Percentiles rank a stretch among this genome's conserved stretches.
phyloP scores from a whole-genome alignment of 164 flowering plant species.

The Umbilicus rupestris region DNA sequence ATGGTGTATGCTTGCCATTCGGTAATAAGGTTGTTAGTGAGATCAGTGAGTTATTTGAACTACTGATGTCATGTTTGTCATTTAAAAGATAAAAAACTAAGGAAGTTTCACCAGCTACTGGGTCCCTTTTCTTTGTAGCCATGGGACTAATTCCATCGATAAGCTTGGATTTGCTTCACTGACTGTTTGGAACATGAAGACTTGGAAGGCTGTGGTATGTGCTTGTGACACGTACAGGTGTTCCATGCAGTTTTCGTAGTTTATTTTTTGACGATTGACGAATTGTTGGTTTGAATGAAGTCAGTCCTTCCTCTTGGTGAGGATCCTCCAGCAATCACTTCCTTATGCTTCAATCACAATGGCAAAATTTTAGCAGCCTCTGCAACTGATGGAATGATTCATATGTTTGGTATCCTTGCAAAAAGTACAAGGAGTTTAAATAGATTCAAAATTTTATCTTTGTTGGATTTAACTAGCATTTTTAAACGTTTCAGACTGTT shows the following conservation, averaged over 20 bases:
- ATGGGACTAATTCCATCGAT: conserved; percentile 37
- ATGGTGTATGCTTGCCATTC: not conserved
- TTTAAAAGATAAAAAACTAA: not conserved
- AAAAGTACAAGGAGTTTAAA: not conserved
- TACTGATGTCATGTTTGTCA: not conserved
- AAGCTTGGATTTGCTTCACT: conserved; percentile 72
- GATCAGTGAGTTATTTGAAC: not conserved
- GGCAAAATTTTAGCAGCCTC: conserved; percentile 94
- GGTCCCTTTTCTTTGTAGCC: conserved; percentile 25
- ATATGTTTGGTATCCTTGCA: conserved; percentile 94
- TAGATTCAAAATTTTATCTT: not conserved
- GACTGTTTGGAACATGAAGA: conserved; percentile 96
- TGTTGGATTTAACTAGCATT: too few species aligned
- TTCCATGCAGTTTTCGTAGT: not conserved
- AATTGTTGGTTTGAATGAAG: conserved; percentile 24
- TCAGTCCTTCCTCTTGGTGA: conserved; percentile 95
- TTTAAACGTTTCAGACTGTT: too few species aligned
- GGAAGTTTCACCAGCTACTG: not conserved
- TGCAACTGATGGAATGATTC: conserved; percentile 97
- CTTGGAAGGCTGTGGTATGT: conserved; percentile 92
- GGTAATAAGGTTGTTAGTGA: not conserved
- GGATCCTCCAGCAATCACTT: conserved; percentile 95
- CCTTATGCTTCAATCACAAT: conserved; percentile 89
- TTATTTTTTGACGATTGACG: not conserved
- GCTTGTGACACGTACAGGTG: conserved; percentile 8